Evolutionary conservation across 495 filamentous ascomycete genomes (phyloP).

Genomic region (Neurospora sp.): DNA sequence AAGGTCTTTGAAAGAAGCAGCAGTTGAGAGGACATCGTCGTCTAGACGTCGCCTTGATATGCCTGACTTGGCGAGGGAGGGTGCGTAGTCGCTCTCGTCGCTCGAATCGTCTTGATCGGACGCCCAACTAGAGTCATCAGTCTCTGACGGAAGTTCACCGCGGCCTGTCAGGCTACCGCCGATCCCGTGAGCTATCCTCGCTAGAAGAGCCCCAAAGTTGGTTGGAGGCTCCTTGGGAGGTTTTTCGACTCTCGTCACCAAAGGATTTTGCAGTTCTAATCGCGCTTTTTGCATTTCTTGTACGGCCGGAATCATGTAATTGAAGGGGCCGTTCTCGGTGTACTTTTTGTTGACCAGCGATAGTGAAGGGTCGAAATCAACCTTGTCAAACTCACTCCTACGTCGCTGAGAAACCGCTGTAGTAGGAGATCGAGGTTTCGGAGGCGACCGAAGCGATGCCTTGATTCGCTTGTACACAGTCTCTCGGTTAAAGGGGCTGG

Average conservation of each 20-base stretch:
- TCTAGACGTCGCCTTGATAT: constrained; percentile 27
- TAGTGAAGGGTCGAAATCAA: constrained; percentile 39
- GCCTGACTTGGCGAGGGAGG: constrained; percentile 35
- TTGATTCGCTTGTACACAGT: constrained; percentile 42
- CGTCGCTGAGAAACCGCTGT: constrained; percentile 6
- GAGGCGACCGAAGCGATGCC: constrained; percentile 22
- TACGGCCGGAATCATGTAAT: constrained; percentile 21
- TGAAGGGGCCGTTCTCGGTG: constrained; percentile 37
- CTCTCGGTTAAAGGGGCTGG: constrained; percentile 41
- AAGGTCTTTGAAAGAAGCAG: constrained; percentile 39
- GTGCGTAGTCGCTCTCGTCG: constrained; percentile 30
- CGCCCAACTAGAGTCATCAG: constrained; percentile 33
- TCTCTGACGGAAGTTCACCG: constrained; percentile 32
- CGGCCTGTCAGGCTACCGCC: constrained; percentile 17
- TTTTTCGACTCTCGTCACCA: constrained; percentile 6
- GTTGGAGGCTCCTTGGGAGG: constrained; percentile 27
- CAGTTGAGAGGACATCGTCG: constrained; percentile 36
- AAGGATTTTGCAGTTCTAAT: neutral
- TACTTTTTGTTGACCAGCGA: constrained; percentile 42
- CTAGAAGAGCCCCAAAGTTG: constrained; percentile 23
- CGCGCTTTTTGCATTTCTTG: constrained; percentile 10
- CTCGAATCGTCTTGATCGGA: constrained; percentile 43
- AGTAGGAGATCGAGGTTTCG: constrained; percentile 4
- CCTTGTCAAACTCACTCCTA: constrained; percentile 37
- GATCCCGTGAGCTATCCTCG: constrained; percentile 17